Conservation (phyloP, 441 rosid genomes). For the Populus hybrid region DNA sequence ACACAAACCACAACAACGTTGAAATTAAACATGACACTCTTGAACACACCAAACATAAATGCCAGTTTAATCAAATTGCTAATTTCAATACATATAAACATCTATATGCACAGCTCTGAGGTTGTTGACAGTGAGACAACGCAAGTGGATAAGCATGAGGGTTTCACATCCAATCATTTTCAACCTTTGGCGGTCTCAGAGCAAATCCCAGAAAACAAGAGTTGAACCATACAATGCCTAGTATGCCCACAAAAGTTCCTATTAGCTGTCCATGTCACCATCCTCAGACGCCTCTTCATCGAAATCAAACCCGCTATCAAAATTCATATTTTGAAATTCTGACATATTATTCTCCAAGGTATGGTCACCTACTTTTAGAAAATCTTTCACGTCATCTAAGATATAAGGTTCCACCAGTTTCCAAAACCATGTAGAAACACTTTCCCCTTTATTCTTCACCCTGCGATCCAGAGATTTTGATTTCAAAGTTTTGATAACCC, state of each 20-base stretch:
- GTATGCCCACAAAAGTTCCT: neutral
- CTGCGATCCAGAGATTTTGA: conserved; percentile 54
- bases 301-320: conserved; percentile 36
- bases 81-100: too few species aligned
- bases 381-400: conserved; percentile 46
- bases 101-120: too few species aligned
- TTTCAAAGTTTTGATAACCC: conserved; percentile 51
- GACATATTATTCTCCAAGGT: neutral
- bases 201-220: too few species aligned
- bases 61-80: too few species aligned
- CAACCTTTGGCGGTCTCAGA: too few species aligned
- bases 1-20: neutral
- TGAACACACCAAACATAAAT: too few species aligned
- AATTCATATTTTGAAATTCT: conserved; percentile 32
- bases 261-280: conserved; percentile 20
- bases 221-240: neutral
- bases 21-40: too few species aligned
- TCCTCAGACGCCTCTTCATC: conserved; percentile 29
- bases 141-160: too few species aligned
- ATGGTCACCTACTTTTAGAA: conserved; percentile 26
- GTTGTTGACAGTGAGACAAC: too few species aligned
- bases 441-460: conserved; percentile 70
- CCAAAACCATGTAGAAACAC: conserved; percentile 57
- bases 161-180: too few species aligned
- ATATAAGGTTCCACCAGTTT: conserved; percentile 62